Evolutionary conservation across 106 monocot genomes (phyloP), one percentile per base, ranked within the genome.

Genomic region (Xerophyta viscosa): DNA sequence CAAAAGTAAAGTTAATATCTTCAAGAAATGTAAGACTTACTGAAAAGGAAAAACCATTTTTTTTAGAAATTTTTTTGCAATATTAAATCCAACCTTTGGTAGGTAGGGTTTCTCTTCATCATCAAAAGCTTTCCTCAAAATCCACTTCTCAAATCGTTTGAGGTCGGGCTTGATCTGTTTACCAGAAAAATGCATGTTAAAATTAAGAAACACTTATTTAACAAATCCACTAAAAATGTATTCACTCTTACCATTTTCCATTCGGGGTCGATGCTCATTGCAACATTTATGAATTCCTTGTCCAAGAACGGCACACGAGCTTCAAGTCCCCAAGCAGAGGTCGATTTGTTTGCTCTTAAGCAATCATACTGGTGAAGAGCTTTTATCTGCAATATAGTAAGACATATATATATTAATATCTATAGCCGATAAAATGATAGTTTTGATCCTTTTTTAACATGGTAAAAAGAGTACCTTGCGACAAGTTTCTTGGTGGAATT

Each of bases 181-280:
- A 19, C 31, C 15, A 13, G 39, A 8, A 5, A 17, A 14, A 44
- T 3, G 14, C 46, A 11, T 3, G 46, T 19, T 1, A 19, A 46
- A 20, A 7, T 19, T 19, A 18, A 6, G 2, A 17, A 46, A 46
- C 46, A 19, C 15, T 18, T 46, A 46, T 19, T 3, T 3, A 46
- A 46, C 2, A 11, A 46, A 46, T 20, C n/a, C 18, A 20, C 8
- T 11, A 6, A 46, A 14, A 19, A 18, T 21, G 6, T 10, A 9
- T 50, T 12, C 18, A 6, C 22, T 19, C 37, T 60, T 29, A 78
- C 77, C 74, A 78, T 70, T 54, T 83, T 78, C 54, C 59, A 70
- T 52, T 78, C 78, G 12, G 74, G 74, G 50, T 78, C 83, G n/a
- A 83, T 83, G 58, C 67, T 71, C 83, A 83, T 83, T 3, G 83